Conservation (phyloP, 352 stramenopile genomes). For the Globisporangium yorkense region DNA sequence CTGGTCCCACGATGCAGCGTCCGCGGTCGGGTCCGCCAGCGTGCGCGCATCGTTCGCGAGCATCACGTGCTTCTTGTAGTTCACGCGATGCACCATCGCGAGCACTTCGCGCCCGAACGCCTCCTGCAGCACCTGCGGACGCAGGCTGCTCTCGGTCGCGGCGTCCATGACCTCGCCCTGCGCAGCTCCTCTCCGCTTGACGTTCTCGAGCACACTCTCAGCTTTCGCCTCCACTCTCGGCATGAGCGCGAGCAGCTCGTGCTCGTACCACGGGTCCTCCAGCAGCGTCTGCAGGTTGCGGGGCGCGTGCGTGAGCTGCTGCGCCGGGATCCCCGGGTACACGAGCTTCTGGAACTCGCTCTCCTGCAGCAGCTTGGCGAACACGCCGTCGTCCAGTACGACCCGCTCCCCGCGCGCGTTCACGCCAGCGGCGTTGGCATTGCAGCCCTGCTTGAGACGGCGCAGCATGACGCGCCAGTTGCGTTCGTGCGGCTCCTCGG, state of each 20-base stretch:
- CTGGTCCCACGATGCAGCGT: conserved; percentile 63
- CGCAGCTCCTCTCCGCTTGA: conserved; percentile 67
- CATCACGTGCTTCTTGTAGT: conserved; percentile 72
- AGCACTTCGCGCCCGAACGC: conserved; percentile 79
- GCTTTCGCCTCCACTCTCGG: conserved; percentile 77
- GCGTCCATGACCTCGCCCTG: conserved; percentile 78
- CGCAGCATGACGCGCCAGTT: conserved; percentile 64
- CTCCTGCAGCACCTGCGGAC: conserved; percentile 79
- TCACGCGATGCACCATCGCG: conserved; percentile 80
- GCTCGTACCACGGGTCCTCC: conserved; percentile 74
- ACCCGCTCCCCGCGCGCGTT: conserved; percentile 53
- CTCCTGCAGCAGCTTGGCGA: conserved; percentile 64
- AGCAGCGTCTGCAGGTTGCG: conserved; percentile 70
- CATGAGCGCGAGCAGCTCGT: conserved; percentile 74
- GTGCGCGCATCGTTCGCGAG: conserved; percentile 59
- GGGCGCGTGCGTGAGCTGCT: conserved; percentile 59
- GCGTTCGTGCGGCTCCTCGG: conserved; percentile 29
- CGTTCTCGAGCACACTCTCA: conserved; percentile 65
- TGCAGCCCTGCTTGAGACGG: conserved; percentile 56
- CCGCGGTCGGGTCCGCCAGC: conserved; percentile 47
- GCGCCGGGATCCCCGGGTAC: conserved; percentile 68
- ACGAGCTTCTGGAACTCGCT: conserved; percentile 72
- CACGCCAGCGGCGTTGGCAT: conserved; percentile 22
- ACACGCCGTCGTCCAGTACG: conserved; percentile 74
- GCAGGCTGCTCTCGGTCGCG: conserved; percentile 52